Percentiles rank a stretch among this genome's conserved stretches.
These are phyloP conservation scores for Camelina hispida DNA, from an alignment of 345 rosid species.

Conservation along the genomic window DNA sequence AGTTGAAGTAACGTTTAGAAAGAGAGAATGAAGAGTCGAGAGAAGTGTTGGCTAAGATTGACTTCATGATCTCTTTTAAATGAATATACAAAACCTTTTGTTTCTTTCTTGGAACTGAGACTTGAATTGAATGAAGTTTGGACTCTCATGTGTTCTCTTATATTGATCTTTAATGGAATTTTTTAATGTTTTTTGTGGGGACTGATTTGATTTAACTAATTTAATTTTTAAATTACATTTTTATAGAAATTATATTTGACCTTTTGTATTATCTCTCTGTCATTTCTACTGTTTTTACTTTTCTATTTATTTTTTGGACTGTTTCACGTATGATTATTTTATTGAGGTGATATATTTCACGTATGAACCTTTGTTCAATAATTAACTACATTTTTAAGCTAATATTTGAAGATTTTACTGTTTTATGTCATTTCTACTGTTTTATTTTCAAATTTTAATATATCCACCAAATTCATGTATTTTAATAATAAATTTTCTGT, in stretches of 20 bases:
- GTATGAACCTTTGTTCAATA: background rate
- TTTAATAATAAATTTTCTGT: background rate
- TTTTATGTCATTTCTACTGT: background rate
- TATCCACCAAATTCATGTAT: background rate
- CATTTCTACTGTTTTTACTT: background rate
- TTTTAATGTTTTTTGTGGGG: conserved; percentile 27
- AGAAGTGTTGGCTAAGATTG: conserved; percentile 68
- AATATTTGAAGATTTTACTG: too few species aligned
- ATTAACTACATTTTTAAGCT: background rate
- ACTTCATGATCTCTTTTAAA: conserved; percentile 54
- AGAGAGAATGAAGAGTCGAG: conserved; percentile 86
- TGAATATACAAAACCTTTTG: conserved; percentile 28
- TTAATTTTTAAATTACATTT: background rate
- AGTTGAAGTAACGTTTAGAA: conserved; percentile 86
- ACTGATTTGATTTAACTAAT: conserved; percentile 1
- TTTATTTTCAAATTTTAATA: background rate
- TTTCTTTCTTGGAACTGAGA: background rate
- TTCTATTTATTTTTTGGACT: background rate
- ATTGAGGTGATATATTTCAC: background rate
- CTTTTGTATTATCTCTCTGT: background rate
- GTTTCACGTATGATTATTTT: background rate
- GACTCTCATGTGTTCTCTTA: conserved; percentile 33
- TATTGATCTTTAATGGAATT: conserved; percentile 34
- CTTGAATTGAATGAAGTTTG: conserved; percentile 35
- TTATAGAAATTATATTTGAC: conserved; percentile 1